Conservation (phyloP, 1,139 yeast genomes). For the Eremothecium gossypii region DNA sequence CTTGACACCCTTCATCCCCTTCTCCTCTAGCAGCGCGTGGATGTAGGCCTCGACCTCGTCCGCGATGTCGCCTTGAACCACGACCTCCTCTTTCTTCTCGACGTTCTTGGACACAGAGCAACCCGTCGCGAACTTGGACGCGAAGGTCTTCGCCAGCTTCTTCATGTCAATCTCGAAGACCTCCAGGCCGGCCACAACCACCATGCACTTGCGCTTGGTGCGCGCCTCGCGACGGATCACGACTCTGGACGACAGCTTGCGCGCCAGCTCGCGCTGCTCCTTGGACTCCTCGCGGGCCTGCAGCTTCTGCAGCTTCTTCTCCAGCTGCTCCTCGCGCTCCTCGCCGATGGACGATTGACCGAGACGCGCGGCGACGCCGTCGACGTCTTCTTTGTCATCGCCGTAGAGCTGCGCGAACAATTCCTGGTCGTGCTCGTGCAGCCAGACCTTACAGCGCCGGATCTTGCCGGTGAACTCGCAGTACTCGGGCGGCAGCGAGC, state of each 20-base stretch:
- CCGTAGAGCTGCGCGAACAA: constrained; percentile 49
- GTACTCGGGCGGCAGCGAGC: constrained; percentile 84
- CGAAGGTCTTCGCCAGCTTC: constrained; percentile 84
- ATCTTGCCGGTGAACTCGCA: constrained; percentile 85
- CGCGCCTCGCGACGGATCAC: constrained; percentile 81
- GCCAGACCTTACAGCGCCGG: constrained; percentile 81
- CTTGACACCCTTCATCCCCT: constrained; percentile 75
- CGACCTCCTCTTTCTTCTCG: constrained; percentile 85
- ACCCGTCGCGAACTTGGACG: constrained; percentile 93
- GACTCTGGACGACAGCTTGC: constrained; percentile 71
- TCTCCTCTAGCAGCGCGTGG: constrained; percentile 61
- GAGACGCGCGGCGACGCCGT: constrained; percentile 19
- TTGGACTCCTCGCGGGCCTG: constrained; percentile 87
- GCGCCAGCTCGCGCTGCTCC: constrained; percentile 75
- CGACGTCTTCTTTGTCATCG: constrained; percentile 13
- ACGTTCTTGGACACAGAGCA: constrained; percentile 89
- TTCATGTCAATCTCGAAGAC: constrained; percentile 84
- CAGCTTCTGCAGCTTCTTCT: constrained; percentile 71
- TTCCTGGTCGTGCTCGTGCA: constrained; percentile 48
- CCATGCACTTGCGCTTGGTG: constrained; percentile 80
- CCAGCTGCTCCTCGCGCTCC: constrained; percentile 76
- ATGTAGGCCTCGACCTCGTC: constrained; percentile 82
- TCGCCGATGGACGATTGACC: constrained; percentile 31
- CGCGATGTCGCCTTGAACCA: constrained; percentile 92
- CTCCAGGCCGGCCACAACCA: constrained; percentile 81